A percentile compares a stretch with the other conserved stretches of the same genome.
These are phyloP conservation scores for Boletus sp. DNA, from an alignment of 1,284 basidiomycete species.

Conservation along the genomic window DNA sequence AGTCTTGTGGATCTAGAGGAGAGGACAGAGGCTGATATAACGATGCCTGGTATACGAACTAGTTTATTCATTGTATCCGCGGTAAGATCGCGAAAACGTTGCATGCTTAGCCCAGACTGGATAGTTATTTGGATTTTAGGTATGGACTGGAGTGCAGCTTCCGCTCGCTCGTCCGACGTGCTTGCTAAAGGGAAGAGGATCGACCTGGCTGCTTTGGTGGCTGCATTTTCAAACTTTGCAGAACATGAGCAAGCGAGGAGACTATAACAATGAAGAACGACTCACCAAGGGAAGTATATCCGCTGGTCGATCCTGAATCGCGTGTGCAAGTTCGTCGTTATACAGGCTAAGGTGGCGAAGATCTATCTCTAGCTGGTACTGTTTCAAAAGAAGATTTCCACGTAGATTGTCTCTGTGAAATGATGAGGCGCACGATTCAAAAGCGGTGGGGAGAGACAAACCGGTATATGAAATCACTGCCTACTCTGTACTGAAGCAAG, in stretches of 20 bases:
- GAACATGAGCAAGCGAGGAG: neutral
- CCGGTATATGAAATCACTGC: constrained; percentile 89
- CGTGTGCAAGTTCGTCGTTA: constrained; percentile 91
- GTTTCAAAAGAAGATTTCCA: constrained; percentile 86
- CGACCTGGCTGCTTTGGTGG: constrained; percentile 74
- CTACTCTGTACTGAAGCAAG: constrained; percentile 80
- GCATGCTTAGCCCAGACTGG: constrained; percentile 84
- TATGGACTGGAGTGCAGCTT: constrained; percentile 60
- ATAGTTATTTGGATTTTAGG: constrained; percentile 90
- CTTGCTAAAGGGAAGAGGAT: constrained; percentile 73
- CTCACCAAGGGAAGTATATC: constrained; percentile 86
- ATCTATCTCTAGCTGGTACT: constrained; percentile 90
- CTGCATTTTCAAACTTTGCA: constrained; percentile 82
- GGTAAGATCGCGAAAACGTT: constrained; percentile 90
- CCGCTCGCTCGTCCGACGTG: constrained; percentile 48
- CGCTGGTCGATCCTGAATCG: constrained; percentile 83
- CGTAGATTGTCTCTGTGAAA: constrained; percentile 78
- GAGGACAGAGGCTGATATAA: constrained; percentile 94
- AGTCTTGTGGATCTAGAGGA: constrained; percentile 92
- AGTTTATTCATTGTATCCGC: constrained; percentile 95
- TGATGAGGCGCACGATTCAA: constrained; percentile 4
- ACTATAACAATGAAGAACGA: neutral
- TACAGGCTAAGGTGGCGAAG: constrained; percentile 87
- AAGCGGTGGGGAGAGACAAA: constrained; percentile 17
- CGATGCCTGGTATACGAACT: constrained; percentile 95